Conservation (phyloP, 73 alveolate genomes). For the Tetrahymena borealis region DNA sequence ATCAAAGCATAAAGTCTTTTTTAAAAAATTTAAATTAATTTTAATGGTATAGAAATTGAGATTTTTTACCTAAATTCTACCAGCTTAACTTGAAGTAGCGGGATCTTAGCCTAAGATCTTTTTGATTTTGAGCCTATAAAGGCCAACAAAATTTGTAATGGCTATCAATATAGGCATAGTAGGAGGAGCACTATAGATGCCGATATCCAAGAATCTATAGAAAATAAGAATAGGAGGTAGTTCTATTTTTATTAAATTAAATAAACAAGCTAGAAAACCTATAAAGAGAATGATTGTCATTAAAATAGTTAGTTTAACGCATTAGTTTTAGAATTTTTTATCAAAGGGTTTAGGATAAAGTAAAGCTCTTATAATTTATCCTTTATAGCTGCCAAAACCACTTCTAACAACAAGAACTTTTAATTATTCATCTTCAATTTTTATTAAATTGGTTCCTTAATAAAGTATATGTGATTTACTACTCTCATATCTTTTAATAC, state of each 20-base stretch:
- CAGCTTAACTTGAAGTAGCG: slow-evolving; percentile 10
- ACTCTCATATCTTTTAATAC: not conserved
- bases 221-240: not conserved
- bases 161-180: slow-evolving; percentile 10
- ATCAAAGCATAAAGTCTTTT: slow-evolving; percentile 21
- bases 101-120: slow-evolving; percentile 19
- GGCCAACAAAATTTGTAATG: not conserved
- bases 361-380: slow-evolving; percentile 18
- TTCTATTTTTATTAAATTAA: slow-evolving; percentile 7
- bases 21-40: too few species aligned
- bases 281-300: not conserved
- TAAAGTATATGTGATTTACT: not conserved
- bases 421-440: not conserved
- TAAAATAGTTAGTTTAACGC: slow-evolving; percentile 6
- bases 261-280: slow-evolving; percentile 4
- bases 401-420: slow-evolving; percentile 14
- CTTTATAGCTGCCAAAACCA: slow-evolving; percentile 16
- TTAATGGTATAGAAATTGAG: too few species aligned
- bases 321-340: not conserved
- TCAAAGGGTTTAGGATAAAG: slow-evolving; percentile 22
- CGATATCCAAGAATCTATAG: slow-evolving; percentile 21
- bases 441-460: not conserved
- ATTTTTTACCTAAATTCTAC: too few species aligned
- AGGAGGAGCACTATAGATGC: slow-evolving; percentile 22
- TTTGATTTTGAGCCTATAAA: slow-evolving; percentile 4